phyloP scores from a whole-genome alignment of 208 protist species.

The Sergeia podlipaevii region DNA sequence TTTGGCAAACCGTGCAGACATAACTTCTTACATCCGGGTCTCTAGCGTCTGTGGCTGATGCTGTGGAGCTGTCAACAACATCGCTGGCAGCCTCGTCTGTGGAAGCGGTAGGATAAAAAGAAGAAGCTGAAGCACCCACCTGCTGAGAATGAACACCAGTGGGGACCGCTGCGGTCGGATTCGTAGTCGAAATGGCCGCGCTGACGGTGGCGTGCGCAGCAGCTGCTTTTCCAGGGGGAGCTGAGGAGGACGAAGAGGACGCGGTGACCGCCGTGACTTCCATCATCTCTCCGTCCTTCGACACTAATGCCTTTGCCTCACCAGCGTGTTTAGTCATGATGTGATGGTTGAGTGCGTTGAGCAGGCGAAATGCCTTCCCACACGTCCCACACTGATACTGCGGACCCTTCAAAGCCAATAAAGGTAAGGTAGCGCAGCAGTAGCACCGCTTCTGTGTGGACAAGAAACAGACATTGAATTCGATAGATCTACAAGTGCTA shows the following conservation, averaged over 20 bases:
- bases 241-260: not conserved
- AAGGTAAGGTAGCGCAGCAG: conserved; percentile 8
- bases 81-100: no score
- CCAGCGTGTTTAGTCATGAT: conserved; percentile 85
- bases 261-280: conserved; percentile 23
- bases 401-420: conserved; percentile 1
- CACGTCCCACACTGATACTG: conserved; percentile 80
- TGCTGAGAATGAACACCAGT: no score
- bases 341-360: conserved; percentile 88
- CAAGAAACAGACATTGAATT: no score
- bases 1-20: conserved; percentile 87
- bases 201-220: not conserved
- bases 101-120: no score
- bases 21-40: no score
- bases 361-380: conserved; percentile 79
- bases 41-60: no score
- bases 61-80: no score
- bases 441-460: no score
- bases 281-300: conserved; percentile 46
- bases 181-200: not conserved
- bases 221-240: not conserved
- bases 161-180: not conserved
- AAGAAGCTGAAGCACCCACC: no score
- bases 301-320: conserved; percentile 54
- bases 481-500: no score